Evolutionary conservation across 148 eudicot genomes (phyloP).

Genomic region (Vaccinium macrocarpon): DNA sequence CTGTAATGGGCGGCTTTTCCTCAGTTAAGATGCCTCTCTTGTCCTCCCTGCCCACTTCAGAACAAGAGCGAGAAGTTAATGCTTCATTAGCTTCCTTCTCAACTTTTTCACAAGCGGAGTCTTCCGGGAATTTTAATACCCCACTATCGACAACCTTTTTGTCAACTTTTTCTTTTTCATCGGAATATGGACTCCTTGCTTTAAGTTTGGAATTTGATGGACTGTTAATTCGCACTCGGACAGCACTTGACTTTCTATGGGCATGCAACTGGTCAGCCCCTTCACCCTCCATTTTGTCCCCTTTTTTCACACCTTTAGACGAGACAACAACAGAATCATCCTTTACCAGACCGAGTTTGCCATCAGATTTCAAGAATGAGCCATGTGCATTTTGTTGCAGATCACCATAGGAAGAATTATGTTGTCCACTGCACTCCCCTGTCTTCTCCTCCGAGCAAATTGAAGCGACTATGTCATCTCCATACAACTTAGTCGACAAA

Average conservation of each 20-base stretch:
- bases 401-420: slow-evolving; percentile 3
- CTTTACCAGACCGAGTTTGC: not conserved
- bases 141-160: slow-evolving; percentile 10
- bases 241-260: slow-evolving; percentile 7
- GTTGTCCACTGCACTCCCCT: slow-evolving; percentile 5
- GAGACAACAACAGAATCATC: slow-evolving; percentile 20
- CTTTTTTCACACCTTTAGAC: slow-evolving; percentile 20
- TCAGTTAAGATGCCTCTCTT: slow-evolving; percentile 15
- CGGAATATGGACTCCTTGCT: not conserved
- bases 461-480: slow-evolving; percentile 18
- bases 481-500: slow-evolving; percentile 11
- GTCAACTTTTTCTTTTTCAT: slow-evolving; percentile 7
- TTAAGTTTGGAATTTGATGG: slow-evolving; percentile 1
- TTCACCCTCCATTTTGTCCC: slow-evolving; percentile 2
- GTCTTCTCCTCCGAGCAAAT: slow-evolving; percentile 14
- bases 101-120: slow-evolving; percentile 15
- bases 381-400: slow-evolving; percentile 11
- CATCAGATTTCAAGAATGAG: not conserved
- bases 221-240: not conserved
- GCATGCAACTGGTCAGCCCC: slow-evolving; percentile 18
- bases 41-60: slow-evolving; percentile 19
- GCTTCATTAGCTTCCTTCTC: slow-evolving; percentile 25
- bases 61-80: slow-evolving; percentile 25
- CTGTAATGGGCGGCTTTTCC: slow-evolving; percentile 3
- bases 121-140: slow-evolving; percentile 14